A percentile compares a stretch with the other conserved stretches of the same genome.
Evolutionary conservation across 2,329 filamentous ascomycete genomes (phyloP).

Genomic region (Penicillium janthinellum): DNA sequence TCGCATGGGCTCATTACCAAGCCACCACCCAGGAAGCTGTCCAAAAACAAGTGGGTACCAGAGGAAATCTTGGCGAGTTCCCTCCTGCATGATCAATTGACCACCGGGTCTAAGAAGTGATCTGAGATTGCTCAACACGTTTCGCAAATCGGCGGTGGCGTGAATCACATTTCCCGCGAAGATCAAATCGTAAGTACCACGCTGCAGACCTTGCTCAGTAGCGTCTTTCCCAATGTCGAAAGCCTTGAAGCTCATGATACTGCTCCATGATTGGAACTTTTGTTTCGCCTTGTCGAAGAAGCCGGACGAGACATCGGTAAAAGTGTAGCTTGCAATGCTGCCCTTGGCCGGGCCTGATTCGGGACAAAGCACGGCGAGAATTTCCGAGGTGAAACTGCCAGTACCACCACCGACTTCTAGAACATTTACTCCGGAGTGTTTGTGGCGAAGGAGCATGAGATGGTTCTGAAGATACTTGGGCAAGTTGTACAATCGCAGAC

Average conservation of each 20-base stretch:
- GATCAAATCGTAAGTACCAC: constrained; percentile 36
- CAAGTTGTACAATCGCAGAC: constrained; percentile 27
- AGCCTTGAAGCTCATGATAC: constrained; percentile 31
- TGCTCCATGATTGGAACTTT: constrained; percentile 25
- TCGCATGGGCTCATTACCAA: constrained; percentile 23
- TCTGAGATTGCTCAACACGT: constrained; percentile 16
- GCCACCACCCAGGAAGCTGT: constrained; percentile 26
- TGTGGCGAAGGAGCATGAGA: constrained; percentile 24
- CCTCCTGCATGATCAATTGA: constrained; percentile 27
- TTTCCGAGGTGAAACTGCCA: constrained; percentile 29
- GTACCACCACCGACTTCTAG: constrained; percentile 36
- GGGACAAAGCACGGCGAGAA: constrained; percentile 22
- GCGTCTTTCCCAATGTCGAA: constrained; percentile 35
- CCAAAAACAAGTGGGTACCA: constrained; percentile 28
- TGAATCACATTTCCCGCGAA: constrained; percentile 40
- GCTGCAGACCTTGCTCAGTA: constrained; percentile 31
- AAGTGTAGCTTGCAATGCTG: constrained; percentile 28
- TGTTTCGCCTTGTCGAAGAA: constrained; percentile 33
- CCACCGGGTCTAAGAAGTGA: constrained; percentile 24
- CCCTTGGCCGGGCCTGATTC: constrained; percentile 1
- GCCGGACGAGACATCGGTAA: constrained; percentile 35
- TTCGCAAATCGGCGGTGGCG: constrained; percentile 27
- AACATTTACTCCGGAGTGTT: constrained; percentile 20
- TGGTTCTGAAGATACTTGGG: constrained; percentile 22
- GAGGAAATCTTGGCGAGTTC: constrained; percentile 25